Base-by-base conservation (phyloP, 768 basidiomycete genomes). In the Pleurotus pulmonarius region DNA sequence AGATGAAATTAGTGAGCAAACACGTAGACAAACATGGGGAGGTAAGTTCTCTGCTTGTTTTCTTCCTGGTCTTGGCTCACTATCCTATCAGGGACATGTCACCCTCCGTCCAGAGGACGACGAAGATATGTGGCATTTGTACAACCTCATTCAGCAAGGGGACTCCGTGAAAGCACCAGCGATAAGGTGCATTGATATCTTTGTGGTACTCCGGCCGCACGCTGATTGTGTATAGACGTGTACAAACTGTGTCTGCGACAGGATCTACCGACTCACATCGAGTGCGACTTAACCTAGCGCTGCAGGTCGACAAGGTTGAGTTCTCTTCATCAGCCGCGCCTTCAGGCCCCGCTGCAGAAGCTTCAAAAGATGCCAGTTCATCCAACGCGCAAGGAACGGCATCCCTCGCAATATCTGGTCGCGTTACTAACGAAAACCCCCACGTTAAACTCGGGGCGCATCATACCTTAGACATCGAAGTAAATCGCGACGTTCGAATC, bases 81-180 rank as follows among this genome's bases (percentile, higher is more conserved):
- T 8, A 41, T 15, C 24, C 45, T 52, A 20, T 5, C 64, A 95
- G 93, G 96, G 96, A 15, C 84, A 94, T 81, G 90, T 97, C 59
- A 92, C 86, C n/a, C 78, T 98, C 45, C 85, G 92, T 47, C 95
- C 96, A 4, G 94, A 99, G 69, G 95, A 98, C 63, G 94, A 98
- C 65, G 97, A 99, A 73, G 97, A 99, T 70, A 97, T 99, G 90
- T 99, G 96, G 95, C 97, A 99, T 79, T 78, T 98, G 25, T 99
- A 98, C 72, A 98, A 99, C 75, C 78, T 99, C 56, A 97, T 99
- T 55, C 84, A 91, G 61, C 79, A 88, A 75, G 92, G 90, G 15
- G 95, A 98, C 65, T 74, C 83, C 56, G 86, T 98, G 44, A 82
- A 93, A 60, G 92, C 94, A 11, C 80, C 89, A 49, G 92, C 94